These are phyloP conservation scores for Polygonum aviculare DNA, from an alignment of 148 eudicot species.

Conservation along the genomic window DNA sequence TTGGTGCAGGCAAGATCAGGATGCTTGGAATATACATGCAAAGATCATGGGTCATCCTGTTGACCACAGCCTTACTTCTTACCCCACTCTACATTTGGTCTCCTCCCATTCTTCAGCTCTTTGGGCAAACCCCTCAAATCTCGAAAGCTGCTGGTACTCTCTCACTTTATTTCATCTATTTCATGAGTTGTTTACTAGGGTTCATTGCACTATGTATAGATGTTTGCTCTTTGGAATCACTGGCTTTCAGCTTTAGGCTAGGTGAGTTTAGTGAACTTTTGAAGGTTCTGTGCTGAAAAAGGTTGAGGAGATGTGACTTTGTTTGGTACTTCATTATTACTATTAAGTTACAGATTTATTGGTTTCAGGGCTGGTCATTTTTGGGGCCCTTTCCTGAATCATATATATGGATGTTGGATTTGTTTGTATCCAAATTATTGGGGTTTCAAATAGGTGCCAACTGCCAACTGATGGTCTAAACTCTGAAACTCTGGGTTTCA, in stretches of 20 bases:
- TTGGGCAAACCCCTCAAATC: conserved; percentile 19
- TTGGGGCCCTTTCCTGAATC: background rate
- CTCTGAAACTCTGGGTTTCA: background rate
- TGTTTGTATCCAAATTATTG: conserved; percentile 1
- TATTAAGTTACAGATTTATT: background rate
- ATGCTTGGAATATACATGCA: conserved; percentile 56
- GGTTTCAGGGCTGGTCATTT: background rate
- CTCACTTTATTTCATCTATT: background rate
- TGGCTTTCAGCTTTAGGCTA: too few relatives aligned
- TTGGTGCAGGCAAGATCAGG: conserved; percentile 36
- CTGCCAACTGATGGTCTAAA: background rate
- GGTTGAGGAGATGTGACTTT: background rate
- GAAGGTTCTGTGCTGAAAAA: background rate
- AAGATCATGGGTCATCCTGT: conserved; percentile 46
- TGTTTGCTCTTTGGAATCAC: too few relatives aligned
- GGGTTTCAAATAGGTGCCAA: background rate
- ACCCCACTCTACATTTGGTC: conserved; percentile 35
- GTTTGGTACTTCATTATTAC: background rate
- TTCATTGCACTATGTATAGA: background rate
- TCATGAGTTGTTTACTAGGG: background rate
- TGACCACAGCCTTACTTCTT: conserved; percentile 15
- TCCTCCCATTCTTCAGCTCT: conserved; percentile 21
- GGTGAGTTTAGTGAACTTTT: background rate
- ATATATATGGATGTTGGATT: background rate
- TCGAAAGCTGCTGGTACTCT: conserved; percentile 17